phyloP scores from a whole-genome alignment of 1,284 basidiomycete genomes.

The Tilletiaria anomala region DNA sequence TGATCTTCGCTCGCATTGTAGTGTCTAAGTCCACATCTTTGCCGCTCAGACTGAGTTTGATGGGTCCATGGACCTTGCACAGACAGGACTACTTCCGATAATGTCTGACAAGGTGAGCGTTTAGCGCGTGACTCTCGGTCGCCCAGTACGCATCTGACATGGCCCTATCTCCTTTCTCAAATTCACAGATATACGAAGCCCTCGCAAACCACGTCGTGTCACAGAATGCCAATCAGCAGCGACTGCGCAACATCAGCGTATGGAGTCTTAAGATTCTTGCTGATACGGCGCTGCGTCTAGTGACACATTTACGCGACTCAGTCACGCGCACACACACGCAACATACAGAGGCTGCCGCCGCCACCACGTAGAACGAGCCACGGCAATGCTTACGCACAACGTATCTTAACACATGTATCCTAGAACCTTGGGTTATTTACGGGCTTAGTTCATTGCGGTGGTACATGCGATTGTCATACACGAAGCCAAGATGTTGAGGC shows the following conservation, averaged over 20 bases:
- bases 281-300: conserved; percentile 12
- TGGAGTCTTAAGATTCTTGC: conserved; percentile 25
- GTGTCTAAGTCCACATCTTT: conserved; percentile 44
- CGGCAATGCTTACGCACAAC: too few relatives aligned
- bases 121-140: too few relatives aligned
- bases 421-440: too few relatives aligned
- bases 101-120: conserved; percentile 21
- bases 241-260: conserved; percentile 29
- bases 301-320: conserved; percentile 4
- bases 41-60: conserved; percentile 27
- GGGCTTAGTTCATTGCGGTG: too few relatives aligned
- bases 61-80: conserved; percentile 34
- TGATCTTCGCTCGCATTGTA: conserved; percentile 21
- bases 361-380: too few relatives aligned
- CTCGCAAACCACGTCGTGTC: conserved; percentile 33
- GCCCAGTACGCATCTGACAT: too few relatives aligned
- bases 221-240: conserved; percentile 24
- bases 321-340: too few relatives aligned
- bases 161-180: too few relatives aligned
- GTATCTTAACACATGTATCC: too few relatives aligned
- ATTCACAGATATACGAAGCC: conserved; percentile 32
- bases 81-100: conserved; percentile 33
- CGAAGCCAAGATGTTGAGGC: too few relatives aligned
- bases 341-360: too few relatives aligned
- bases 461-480: too few relatives aligned